These are phyloP conservation scores for Lycium ferocissimum DNA, from an alignment of 257 asterid species.

Conservation along the genomic window DNA sequence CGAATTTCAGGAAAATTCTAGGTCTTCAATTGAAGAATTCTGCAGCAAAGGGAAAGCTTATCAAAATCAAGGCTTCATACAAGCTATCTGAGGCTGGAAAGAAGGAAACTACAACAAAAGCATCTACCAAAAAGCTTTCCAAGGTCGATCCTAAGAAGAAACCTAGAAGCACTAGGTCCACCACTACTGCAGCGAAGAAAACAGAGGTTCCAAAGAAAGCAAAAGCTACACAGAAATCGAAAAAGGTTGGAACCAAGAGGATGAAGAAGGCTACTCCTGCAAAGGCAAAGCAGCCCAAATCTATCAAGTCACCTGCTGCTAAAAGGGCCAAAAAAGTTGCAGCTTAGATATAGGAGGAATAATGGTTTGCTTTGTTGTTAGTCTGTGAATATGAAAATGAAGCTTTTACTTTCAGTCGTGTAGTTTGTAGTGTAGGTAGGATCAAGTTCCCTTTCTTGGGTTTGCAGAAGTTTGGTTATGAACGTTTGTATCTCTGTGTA, in stretches of 20 bases:
- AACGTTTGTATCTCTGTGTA: not conserved
- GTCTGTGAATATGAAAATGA: conserved; percentile 12
- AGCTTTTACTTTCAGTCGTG: not conserved
- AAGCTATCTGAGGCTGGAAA: conserved; percentile 56
- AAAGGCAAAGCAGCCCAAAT: conserved; percentile 64
- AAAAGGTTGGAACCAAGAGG: conserved; percentile 43
- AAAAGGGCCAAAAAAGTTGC: conserved; percentile 59
- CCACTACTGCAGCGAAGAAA: conserved; percentile 28
- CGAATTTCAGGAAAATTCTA: conserved; percentile 66
- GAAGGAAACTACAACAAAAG: conserved; percentile 34
- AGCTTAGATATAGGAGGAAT: conserved; percentile 35
- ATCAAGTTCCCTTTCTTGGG: not conserved
- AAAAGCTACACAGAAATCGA: conserved; percentile 33
- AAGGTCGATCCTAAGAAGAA: conserved; percentile 23
- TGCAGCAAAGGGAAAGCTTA: conserved; percentile 62
- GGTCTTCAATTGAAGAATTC: conserved; percentile 73
- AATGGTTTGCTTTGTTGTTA: not conserved
- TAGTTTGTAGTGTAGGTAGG: not conserved
- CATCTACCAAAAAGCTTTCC: conserved; percentile 36
- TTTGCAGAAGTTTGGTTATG: not conserved
- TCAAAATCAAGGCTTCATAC: conserved; percentile 75
- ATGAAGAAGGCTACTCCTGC: conserved; percentile 49
- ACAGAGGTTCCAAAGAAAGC: conserved; percentile 36
- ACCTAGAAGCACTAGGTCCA: conserved; percentile 19
- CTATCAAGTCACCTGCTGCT: conserved; percentile 67